Evolutionary conservation across 2,329 filamentous ascomycete genomes (phyloP), one percentile per base, ranked within the genome.

Genomic region (Chrysoporthe puriensis): DNA sequence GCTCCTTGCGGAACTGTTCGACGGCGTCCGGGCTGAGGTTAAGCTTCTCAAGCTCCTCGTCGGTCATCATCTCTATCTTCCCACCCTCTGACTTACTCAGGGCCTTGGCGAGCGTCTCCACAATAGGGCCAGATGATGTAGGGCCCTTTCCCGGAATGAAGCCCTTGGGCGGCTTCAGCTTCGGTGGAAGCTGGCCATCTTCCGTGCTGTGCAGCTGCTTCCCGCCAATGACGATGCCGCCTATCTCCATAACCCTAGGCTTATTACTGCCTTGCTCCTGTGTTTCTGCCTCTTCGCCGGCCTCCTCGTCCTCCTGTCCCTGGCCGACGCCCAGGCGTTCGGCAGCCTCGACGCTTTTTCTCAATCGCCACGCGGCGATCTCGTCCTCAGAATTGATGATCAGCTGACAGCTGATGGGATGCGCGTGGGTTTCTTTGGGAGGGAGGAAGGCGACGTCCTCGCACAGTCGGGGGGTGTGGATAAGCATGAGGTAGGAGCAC

Each of bases 401-500:
- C 66, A 90, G 88, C 36, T 87, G 86, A 76, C 94, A 97, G 70
- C 85, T 87, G 70, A 97, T 94, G 11, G 87, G 80, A 76, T 97
- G 91, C 6, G 93, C 90, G 67, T 88, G 87, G 65, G 91, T 91
- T 70, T 93, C 90, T 73, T 91, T 88, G 0, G 93, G 92, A 0
- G 94, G 94, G 64, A 91, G 82, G 77, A 97, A 97, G 11, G 93
- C 93, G 11, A 93, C 88, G 72, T 97, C 94, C 75, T 91, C 88
- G 80, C 94, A 97, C 14, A 97, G 87, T 0, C 93, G 89, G 0
- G 94, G 93, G 0, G 94, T 97, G 76, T 97, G 91, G 70, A 97
- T 88, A 43, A 97, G 88, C 94, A 97, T 97, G 64, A 97, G 84
- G 76, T 97, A 97, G 14, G 93, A 89, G 80, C 94, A 97, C 13